A percentile compares a stretch with the other conserved stretches of the same genome.
These are phyloP conservation scores for Botryotinia narcissicola DNA, from an alignment of 2,329 filamentous ascomycete genomes.

Conservation along the genomic window DNA sequence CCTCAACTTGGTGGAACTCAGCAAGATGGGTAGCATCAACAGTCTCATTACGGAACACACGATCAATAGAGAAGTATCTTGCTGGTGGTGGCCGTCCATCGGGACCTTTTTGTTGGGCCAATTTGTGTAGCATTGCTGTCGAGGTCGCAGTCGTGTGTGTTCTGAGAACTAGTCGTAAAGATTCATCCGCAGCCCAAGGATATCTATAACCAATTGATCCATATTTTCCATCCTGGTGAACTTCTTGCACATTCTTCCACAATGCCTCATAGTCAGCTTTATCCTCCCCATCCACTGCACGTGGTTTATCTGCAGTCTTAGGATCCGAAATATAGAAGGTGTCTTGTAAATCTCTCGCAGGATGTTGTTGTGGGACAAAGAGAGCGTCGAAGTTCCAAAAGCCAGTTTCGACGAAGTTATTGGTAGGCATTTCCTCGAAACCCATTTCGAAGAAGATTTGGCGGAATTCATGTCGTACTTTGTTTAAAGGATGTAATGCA, in stretches of 20 bases:
- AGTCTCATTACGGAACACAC: slow-evolving; percentile 96
- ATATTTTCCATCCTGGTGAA: slow-evolving; percentile 89
- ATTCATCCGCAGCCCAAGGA: slow-evolving; percentile 86
- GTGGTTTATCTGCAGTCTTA: slow-evolving; percentile 66
- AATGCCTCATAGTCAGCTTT: slow-evolving; percentile 76
- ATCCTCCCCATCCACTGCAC: slow-evolving; percentile 53
- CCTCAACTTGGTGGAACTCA: slow-evolving; percentile 98
- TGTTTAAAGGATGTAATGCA: slow-evolving; percentile 73
- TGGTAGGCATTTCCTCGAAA: slow-evolving; percentile 97
- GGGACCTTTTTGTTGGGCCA: slow-evolving; percentile 78
- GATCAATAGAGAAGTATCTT: slow-evolving; percentile 98
- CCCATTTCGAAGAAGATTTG: slow-evolving; percentile 99
- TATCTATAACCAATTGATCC: slow-evolving; percentile 96
- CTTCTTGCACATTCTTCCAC: slow-evolving; percentile 81
- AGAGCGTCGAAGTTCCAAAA: slow-evolving; percentile 99
- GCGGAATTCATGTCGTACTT: slow-evolving; percentile 92
- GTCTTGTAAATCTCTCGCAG: slow-evolving; percentile 93
- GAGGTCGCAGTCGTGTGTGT: slow-evolving; percentile 96
- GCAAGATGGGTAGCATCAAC: slow-evolving; percentile 96
- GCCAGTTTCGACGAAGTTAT: slow-evolving; percentile 89
- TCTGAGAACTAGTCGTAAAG: slow-evolving; percentile 80
- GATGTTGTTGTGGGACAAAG: slow-evolving; percentile 96
- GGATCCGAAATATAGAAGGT: slow-evolving; percentile 98
- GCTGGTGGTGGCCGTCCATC: slow-evolving; percentile 64
- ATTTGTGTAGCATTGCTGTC: slow-evolving; percentile 84